Base-by-base conservation (phyloP, 768 basidiomycete genomes). In the Rhizopogon rudus region DNA sequence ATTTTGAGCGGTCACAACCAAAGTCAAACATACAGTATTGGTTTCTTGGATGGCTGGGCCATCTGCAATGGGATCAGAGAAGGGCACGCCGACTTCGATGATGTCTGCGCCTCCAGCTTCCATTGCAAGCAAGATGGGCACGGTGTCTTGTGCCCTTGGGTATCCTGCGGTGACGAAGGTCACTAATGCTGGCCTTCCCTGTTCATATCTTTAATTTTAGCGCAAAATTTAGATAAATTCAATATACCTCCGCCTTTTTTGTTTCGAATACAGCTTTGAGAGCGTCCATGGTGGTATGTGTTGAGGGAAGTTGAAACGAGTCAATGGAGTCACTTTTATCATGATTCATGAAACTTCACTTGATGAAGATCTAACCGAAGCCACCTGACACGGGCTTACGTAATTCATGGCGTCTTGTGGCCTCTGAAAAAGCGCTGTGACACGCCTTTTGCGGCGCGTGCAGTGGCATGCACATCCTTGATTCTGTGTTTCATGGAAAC, bases 111-210 rank as follows among this genome's bases (percentile, higher is more conserved):
- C 94, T 54, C 94, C 95, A 49, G 82, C 80, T 70, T 97, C 87
- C 84, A 98, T 90, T 16, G 89, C 89, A 39, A 97, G 80, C 75
- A 98, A 66, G 54, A 93, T 78, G 4, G 89, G 84, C 13, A 94
- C 90, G 0, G 94, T 96, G 59, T 87, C 86, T 67, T 86, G 77
- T 53, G 72, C 70, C 2, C 75, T 82, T 29, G 95, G 95, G 73
- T 85, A 97, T 16, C 95, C 94, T 43, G 94, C 93, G 16, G 95
- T 98, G 61, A 97, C 78, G 73, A 95, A 98, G 43, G 93, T 90
- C 58, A 91, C 81, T 51, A 91, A 74, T 9, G 81, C 85, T 49
- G 84, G 80, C 25, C 61, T 65, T 44, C 80, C 80, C 86, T 88
- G 57, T 25, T 8, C 20, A 2, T 42, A 7, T 33, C 3, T 41